phyloP scores from a whole-genome alignment of 306 rosid genomes.

The Canavalia gladiata region DNA sequence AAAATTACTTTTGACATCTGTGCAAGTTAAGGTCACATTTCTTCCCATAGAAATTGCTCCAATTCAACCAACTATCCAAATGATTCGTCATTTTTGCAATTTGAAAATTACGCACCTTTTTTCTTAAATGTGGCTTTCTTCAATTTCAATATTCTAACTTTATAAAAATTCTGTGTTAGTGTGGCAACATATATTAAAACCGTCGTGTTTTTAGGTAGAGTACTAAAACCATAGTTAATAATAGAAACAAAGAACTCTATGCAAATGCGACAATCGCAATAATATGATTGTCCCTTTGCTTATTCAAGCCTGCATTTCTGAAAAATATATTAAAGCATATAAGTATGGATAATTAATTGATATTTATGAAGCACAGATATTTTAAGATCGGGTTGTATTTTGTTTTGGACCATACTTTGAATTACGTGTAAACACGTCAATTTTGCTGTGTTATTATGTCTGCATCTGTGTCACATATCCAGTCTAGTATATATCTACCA shows the following conservation, averaged over 20 bases:
- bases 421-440: conserved; percentile 26
- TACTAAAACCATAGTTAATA: conserved; percentile 33
- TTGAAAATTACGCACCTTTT: conserved; percentile 48
- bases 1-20: conserved; percentile 51
- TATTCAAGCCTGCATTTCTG: conserved; percentile 48
- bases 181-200: conserved; percentile 47
- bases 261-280: conserved; percentile 53
- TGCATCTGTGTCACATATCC: background rate
- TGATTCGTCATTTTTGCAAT: conserved; percentile 47
- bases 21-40: conserved; percentile 48
- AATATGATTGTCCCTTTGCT: conserved; percentile 49
- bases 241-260: conserved; percentile 46
- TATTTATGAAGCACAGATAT: background rate
- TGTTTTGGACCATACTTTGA: background rate
- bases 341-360: conserved; percentile 45
- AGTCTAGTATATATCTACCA: background rate
- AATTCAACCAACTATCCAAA: conserved; percentile 50
- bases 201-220: conserved; percentile 37
- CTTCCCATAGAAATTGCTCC: conserved; percentile 49
- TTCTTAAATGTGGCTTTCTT: conserved; percentile 50
- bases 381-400: background rate
- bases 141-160: conserved; percentile 40
- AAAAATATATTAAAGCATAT: conserved; percentile 48
- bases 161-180: conserved; percentile 17
- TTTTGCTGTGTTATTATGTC: conserved; percentile 31